Base-by-base conservation (phyloP, 2,329 filamentous ascomycete genomes). In the Scedosporium apiospermum region DNA sequence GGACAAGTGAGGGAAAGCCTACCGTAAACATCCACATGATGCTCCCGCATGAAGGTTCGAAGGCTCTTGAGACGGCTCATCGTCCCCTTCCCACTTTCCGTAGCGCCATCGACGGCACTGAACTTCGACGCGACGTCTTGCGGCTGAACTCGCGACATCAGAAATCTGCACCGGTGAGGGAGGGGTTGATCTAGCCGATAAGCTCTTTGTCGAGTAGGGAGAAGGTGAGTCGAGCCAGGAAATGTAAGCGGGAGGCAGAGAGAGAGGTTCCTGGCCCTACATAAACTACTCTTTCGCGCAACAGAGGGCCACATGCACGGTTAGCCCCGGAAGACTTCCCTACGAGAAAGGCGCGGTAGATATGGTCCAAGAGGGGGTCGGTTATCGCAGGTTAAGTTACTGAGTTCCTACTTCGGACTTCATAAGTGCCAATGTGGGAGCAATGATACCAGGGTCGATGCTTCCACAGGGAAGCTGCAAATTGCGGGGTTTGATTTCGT, bases 1-100 rank as follows among this genome's bases (percentile, higher is more conserved):
- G 1, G 16, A 9, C 6, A 10, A 21, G 26, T 27, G n/a, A 18
- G 6, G 23, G 38, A 3, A 41, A 26, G 6, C 41, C 26, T 38
- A 73, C 93, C 88, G 79, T 99, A 99, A 65, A 98, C 82, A 75
- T 98, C 92, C 67, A 99, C 82, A 67, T 91, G 88, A 71, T 89
- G 83, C 75, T 93, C 83, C 76, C 85, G 87, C 95, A 99, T 99
- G 72, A 96, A 80, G 73, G 87, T 81, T 72, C 95, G 85, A 70
- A 99, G 82, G 75, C 85, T 83, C 66, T 85, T 77, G 67, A 99
- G 84, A 70, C 91, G 89, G 65, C 85, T 80, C 62, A 87, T 86
- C 42, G 93, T 97, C 75, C 9, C 26, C 14, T 14, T n/a, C 6
- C n/a, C 27, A 58, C 30, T 23, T 18, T 34, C 23, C n/a, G 26